phyloP scores from a whole-genome alignment of 2,329 filamentous ascomycete species.

The Sporothrix euskadiensis region DNA sequence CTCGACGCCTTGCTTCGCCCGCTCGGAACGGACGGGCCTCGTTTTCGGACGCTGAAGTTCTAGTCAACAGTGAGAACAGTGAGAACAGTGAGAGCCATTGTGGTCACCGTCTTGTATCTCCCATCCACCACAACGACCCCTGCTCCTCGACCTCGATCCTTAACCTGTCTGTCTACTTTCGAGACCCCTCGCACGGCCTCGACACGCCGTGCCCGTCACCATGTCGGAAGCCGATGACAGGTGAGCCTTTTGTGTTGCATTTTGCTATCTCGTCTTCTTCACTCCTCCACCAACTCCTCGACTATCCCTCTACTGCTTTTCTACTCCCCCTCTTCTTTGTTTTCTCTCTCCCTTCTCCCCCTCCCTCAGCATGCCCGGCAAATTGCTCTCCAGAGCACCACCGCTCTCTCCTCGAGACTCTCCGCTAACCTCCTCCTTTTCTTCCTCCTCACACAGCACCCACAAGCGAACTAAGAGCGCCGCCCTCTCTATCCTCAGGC shows the following conservation, averaged over 20 bases:
- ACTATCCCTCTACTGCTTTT: not conserved
- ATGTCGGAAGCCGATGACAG: constrained; percentile 41
- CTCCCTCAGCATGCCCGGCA: not conserved
- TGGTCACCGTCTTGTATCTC: constrained; percentile 12
- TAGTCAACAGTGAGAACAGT: not conserved
- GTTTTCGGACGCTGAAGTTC: constrained; percentile 9
- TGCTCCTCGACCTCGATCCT: not conserved
- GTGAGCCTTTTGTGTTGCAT: constrained; percentile 31
- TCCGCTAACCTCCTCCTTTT: not conserved
- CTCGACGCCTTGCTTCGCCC: constrained; percentile 15
- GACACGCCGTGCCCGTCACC: constrained; percentile 7
- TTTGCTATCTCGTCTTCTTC: not conserved
- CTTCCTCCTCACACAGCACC: constrained; percentile 23
- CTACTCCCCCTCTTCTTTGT: not conserved
- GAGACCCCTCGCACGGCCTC: constrained; percentile 9
- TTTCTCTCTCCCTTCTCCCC: not conserved
- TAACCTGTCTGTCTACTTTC: not conserved
- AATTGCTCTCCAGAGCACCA: too few relatives aligned
- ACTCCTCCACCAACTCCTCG: not conserved
- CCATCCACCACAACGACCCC: not conserved
- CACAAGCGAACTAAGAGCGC: constrained; percentile 59
- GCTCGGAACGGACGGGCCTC: constrained; percentile 19
- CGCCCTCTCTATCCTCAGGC: constrained; percentile 56
- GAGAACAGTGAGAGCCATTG: not conserved
- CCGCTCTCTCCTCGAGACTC: not conserved